Percentiles rank a stretch among this genome's conserved stretches.
These are phyloP conservation scores for Biscutella laevigata DNA, from an alignment of 441 rosid genomes.

Conservation along the genomic window DNA sequence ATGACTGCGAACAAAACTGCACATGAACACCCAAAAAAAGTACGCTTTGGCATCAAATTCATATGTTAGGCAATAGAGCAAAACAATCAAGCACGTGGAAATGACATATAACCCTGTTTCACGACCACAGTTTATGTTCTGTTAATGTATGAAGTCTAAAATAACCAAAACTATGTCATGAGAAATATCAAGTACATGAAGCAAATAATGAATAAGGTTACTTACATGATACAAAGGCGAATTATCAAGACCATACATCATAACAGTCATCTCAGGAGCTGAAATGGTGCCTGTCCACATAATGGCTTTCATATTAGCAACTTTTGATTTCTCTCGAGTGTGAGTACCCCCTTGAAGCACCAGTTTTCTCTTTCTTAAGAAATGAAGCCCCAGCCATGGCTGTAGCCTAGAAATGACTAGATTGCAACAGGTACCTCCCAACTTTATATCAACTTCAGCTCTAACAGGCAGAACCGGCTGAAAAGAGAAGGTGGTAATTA, in stretches of 20 bases:
- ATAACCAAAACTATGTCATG: background rate
- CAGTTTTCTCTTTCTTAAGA: slow-evolving; percentile 58
- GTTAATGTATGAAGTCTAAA: background rate
- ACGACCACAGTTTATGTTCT: background rate
- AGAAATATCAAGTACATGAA: background rate
- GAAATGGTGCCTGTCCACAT: slow-evolving; percentile 96
- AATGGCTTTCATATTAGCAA: slow-evolving; percentile 48
- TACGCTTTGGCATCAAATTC: background rate
- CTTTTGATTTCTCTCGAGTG: slow-evolving; percentile 37
- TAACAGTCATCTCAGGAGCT: slow-evolving; percentile 94
- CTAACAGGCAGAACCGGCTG: slow-evolving; percentile 74
- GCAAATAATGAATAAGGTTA: slow-evolving; percentile 11
- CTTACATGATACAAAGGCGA: slow-evolving; percentile 87
- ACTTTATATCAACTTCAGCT: slow-evolving; percentile 87
- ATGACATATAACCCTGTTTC: background rate
- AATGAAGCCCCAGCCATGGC: slow-evolving; percentile 78
- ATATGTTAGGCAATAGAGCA: background rate
- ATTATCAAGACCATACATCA: slow-evolving; percentile 52
- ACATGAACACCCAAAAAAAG: slow-evolving; percentile 19
- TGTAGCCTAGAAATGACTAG: slow-evolving; percentile 57
- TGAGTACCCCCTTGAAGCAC: slow-evolving; percentile 53
- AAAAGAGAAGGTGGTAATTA: slow-evolving; percentile 23
- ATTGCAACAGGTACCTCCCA: slow-evolving; percentile 79
- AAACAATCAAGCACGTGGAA: slow-evolving; percentile 1
- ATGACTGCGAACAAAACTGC: slow-evolving; percentile 94